phyloP scores from a whole-genome alignment of 495 filamentous ascomycete genomes.

The Lophium mytilinum region DNA sequence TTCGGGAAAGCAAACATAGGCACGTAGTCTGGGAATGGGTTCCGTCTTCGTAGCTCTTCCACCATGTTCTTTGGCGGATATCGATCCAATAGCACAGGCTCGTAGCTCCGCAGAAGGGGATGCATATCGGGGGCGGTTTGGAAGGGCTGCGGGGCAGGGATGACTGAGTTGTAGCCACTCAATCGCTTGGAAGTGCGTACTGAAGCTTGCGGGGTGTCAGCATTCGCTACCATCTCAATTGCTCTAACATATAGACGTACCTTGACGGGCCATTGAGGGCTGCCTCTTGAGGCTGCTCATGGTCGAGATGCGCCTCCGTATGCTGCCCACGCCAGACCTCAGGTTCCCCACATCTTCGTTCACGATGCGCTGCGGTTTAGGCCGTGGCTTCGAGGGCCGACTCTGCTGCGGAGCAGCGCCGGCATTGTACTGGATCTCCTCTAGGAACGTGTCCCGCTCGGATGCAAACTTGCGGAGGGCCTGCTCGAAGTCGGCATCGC shows the following conservation, averaged over 20 bases:
- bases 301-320: conserved; percentile 81
- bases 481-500: conserved; percentile 80
- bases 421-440: conserved; percentile 83
- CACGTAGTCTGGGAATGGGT: conserved; percentile 90
- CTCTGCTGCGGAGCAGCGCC: conserved; percentile 64
- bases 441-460: conserved; percentile 86
- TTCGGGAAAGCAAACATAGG: conserved; percentile 99
- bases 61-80: conserved; percentile 77
- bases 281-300: conserved; percentile 94
- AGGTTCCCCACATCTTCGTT: conserved; percentile 60
- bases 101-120: conserved; percentile 85
- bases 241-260: conserved; percentile 43
- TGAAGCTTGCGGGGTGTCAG: conserved; percentile 56
- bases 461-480: conserved; percentile 89
- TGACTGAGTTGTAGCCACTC: conserved; percentile 97
- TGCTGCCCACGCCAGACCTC: conserved; percentile 57
- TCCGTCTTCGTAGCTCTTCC: conserved; percentile 75
- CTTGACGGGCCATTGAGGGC: conserved; percentile 65
- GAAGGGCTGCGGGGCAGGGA: conserved; percentile 84
- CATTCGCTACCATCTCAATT: conserved; percentile 3
- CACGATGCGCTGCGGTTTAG: conserved; percentile 72
- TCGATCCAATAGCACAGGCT: conserved; percentile 86
- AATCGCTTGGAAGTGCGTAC: conserved; percentile 80
- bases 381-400: conserved; percentile 57
- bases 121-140: conserved; percentile 89